Evolutionary conservation across 768 basidiomycete species (phyloP), one percentile per base, ranked within the genome.

Genomic region (Pisolithus orientalis): DNA sequence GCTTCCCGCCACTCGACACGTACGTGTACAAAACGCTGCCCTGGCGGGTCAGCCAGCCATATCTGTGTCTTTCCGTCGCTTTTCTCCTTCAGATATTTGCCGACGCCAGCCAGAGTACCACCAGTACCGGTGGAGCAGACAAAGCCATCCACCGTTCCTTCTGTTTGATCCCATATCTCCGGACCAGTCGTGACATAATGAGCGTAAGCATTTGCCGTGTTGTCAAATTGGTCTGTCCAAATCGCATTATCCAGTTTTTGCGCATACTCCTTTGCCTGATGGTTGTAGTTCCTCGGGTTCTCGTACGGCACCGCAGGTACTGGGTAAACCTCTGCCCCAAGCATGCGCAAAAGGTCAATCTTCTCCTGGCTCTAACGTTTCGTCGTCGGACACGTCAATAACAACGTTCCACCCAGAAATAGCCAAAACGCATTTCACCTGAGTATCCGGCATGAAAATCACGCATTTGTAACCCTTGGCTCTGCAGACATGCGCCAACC

Each of bases 221-320:
- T 98, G 72, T 98, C 95, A 63, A 99, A 98, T 70, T 99, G 96
- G 73, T 99, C 80, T 7, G 92, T 97, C 95, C 96, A 98, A 52
- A 97, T 80, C 9, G 92, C 85, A 64, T 96, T 96, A 1, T 76
- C 72, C 24, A 85, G 66, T 14, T 73, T 71, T 39, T 79, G 78
- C 34, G 96, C 95, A 55, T 84, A 89, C 57, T 93, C 89, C 44
- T 85, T 84, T 27, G 96, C 96, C 71, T 94, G 93, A 72, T 98
- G 96, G 68, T 99, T 99, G 76, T 97, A 99, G 73, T 99, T 98
- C 54, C 77, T 68, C 5, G 94, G 93, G 69, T 99, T 85, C 62
- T 97, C 94, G 66, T 89, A 98, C 10, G 96, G 84, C 31, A 99
- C 96, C 2, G 95, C 94, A 16, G 96, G 93, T 2, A 99, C 96